phyloP scores from a whole-genome alignment of 768 basidiomycete genomes.

The Trametes cingulata region DNA sequence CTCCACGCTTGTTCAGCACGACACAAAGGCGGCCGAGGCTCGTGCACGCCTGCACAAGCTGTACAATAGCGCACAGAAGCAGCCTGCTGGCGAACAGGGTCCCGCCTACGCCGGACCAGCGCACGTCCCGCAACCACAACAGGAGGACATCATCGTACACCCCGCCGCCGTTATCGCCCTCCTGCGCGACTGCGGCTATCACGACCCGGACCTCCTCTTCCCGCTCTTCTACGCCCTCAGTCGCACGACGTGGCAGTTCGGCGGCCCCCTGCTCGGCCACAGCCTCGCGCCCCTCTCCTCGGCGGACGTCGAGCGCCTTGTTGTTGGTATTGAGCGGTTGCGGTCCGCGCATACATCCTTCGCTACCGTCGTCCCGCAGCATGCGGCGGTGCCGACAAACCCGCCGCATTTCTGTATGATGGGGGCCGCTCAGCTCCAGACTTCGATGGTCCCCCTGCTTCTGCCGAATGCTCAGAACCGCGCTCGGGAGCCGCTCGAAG shows the following conservation, averaged over 20 bases:
- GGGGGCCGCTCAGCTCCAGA: conserved; percentile 5
- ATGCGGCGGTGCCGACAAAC: conserved; percentile 1
- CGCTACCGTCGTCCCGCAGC: not conserved
- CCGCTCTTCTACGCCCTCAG: conserved; percentile 33
- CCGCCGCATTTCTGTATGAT: conserved; percentile 11
- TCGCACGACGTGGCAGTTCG: conserved; percentile 26
- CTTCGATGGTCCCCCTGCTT: not conserved
- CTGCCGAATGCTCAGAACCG: not conserved
- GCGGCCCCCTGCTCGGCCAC: conserved; percentile 19
- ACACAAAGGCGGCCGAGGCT: conserved; percentile 26
- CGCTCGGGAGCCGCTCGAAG: conserved; percentile 19
- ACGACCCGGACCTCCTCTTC: conserved; percentile 20
- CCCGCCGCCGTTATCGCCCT: conserved; percentile 29
- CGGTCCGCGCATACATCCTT: conserved; percentile 15
- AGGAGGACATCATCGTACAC: conserved; percentile 25
- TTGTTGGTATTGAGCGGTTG: conserved; percentile 26
- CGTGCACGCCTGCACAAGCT: not conserved
- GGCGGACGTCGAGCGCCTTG: conserved; percentile 27
- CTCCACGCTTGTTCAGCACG: conserved; percentile 25
- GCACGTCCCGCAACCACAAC: not conserved
- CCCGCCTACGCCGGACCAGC: not conserved
- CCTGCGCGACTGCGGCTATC: conserved; percentile 27
- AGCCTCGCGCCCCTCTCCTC: conserved; percentile 25
- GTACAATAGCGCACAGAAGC: not conserved
- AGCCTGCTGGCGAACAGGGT: not conserved